Base-by-base conservation (phyloP, 345 rosid species). In the Angophora floribunda region DNA sequence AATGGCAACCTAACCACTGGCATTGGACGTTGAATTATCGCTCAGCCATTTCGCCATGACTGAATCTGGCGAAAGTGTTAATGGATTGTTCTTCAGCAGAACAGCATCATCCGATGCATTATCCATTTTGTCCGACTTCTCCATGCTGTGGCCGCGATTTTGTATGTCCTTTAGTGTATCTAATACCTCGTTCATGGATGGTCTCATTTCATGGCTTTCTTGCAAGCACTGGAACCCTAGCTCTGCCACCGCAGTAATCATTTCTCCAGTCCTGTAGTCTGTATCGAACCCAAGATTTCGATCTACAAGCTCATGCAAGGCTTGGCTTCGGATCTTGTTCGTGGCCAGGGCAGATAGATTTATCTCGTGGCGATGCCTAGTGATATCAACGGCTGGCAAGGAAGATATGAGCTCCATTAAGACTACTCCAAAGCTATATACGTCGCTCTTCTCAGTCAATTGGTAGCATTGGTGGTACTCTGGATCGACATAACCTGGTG, bases 401-500 rank as follows among this genome's bases (percentile, higher is more conserved):
- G 99, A 96, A 45, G 99, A 96, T 86, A 95, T 93, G 19, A 95
- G 89, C 94, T 95, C 97, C 53, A 94, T 61, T 26, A 95, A 50
- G 59, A 95, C 96, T 52, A 95, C 96, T 51, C 95, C 97, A n/a
- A 95, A 94, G 90, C 97, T 95, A 79, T 92, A 96, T 5, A 96
- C 98, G 4, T 97, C 99, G n/a, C 99, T 97, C 93, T 96, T 97
- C 87, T 89, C 92, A 1, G 99, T 96, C 78, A 97, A 93, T 85
- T 96, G 99, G 90, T 95, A 97, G 89, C 97, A 95, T 85, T 95
- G 92, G 87, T 94, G 97, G 89, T 97, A 97, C 87, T 97, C 99
- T 3, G 99, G 99, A 88, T 96, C 99, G 4, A 97, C 95, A 36
- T 97, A 97, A 28, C 99, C 99, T 0, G 99, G 99, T 59, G 99